phyloP scores from a whole-genome alignment of 331 rosid genomes.

The Dryas integrifolia region DNA sequence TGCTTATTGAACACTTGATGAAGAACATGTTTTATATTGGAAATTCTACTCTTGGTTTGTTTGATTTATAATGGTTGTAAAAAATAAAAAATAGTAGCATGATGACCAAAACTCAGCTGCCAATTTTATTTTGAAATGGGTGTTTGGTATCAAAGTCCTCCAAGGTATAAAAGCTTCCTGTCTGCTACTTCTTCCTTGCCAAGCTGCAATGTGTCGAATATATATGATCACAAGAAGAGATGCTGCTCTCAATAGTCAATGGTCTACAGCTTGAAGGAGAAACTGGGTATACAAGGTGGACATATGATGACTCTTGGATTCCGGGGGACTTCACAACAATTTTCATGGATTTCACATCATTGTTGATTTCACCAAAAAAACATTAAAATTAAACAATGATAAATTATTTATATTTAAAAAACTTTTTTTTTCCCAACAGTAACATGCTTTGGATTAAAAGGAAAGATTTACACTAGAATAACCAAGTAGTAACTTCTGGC shows the following conservation, averaged over 20 bases:
- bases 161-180: not conserved
- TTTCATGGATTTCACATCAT: too few species aligned
- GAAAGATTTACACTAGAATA: too few species aligned
- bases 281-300: too few species aligned
- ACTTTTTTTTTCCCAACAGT: too few species aligned
- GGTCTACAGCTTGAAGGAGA: too few species aligned
- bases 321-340: too few species aligned
- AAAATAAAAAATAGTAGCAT: not conserved
- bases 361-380: too few species aligned
- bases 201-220: not conserved
- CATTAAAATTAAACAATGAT: too few species aligned
- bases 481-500: too few species aligned
- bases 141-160: not conserved
- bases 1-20: not conserved
- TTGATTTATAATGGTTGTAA: not conserved
- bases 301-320: too few species aligned
- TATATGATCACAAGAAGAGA: not conserved
- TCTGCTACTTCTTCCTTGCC: not conserved
- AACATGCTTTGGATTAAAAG: too few species aligned
- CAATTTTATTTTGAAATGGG: not conserved
- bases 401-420: too few species aligned
- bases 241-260: not conserved
- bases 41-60: not conserved
- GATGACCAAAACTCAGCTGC: slow-evolving; percentile 5
- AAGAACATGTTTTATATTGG: not conserved